Conservation (phyloP, 1,284 basidiomycete genomes). For the Boletus semigastroideus region DNA sequence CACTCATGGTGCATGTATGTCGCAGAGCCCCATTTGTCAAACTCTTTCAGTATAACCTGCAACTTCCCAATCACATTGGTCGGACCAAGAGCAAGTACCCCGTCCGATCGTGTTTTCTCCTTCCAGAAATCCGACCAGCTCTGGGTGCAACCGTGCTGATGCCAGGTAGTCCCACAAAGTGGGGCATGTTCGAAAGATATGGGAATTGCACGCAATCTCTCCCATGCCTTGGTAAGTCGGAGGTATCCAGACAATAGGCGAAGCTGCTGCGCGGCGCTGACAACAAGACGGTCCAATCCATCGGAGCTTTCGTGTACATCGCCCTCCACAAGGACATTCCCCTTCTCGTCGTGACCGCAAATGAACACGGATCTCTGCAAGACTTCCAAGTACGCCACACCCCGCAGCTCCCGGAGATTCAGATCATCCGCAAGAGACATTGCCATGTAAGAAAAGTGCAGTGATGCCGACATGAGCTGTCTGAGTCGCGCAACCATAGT, state of each 20-base stretch:
- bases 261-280: conserved; percentile 55
- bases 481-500: conserved; percentile 58
- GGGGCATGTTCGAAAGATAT: conserved; percentile 59
- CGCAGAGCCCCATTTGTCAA: conserved; percentile 64
- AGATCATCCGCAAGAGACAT: conserved; percentile 70
- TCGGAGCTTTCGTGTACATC: conserved; percentile 34
- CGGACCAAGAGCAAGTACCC: conserved; percentile 52
- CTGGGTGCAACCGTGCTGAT: conserved; percentile 64
- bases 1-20: conserved; percentile 76
- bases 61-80: conserved; percentile 65
- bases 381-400: conserved; percentile 66
- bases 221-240: conserved; percentile 62
- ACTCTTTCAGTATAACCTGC: conserved; percentile 57
- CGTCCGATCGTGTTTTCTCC: conserved; percentile 60
- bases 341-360: conserved; percentile 19
- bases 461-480: conserved; percentile 54
- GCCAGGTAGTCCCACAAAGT: conserved; percentile 64
- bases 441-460: conserved; percentile 65
- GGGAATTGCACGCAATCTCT: conserved; percentile 52
- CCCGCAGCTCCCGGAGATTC: conserved; percentile 52
- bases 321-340: conserved; percentile 25
- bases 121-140: conserved; percentile 70
- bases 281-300: conserved; percentile 43
- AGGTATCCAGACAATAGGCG: conserved; percentile 66
- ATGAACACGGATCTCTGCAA: conserved; percentile 59